Conservation (phyloP, 257 asterid genomes). For the Verbascum thapsus region DNA sequence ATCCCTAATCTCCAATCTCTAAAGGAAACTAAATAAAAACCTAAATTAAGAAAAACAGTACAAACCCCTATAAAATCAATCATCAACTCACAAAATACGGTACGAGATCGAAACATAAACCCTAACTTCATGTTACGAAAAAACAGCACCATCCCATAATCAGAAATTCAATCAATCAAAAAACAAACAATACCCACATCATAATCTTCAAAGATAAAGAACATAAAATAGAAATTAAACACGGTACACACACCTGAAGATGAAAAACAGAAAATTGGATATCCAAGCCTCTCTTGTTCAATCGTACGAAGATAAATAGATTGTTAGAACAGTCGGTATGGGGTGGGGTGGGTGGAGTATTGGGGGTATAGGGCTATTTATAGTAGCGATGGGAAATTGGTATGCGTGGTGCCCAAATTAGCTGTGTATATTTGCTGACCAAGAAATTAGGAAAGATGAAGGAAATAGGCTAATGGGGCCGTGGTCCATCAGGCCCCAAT, state of each 20-base stretch:
- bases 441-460: background rate
- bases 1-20: constrained; percentile 30
- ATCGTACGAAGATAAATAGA: constrained; percentile 9
- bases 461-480: background rate
- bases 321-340: too few species aligned
- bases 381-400: background rate
- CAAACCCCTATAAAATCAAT: background rate
- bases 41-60: constrained; percentile 6
- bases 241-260: constrained; percentile 23
- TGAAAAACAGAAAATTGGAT: constrained; percentile 19
- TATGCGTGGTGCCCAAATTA: constrained; percentile 48
- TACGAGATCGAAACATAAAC: constrained; percentile 12
- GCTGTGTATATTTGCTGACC: background rate
- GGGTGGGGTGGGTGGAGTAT: background rate
- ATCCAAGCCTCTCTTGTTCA: constrained; percentile 15
- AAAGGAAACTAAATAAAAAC: background rate
- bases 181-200: background rate
- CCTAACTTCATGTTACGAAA: constrained; percentile 2
- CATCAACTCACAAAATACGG: background rate
- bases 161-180: background rate
- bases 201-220: background rate
- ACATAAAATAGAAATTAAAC: background rate
- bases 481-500: constrained; percentile 3
- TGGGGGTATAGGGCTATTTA: constrained; percentile 21
- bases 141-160: constrained; percentile 12